Evolutionary conservation across 2,329 filamentous ascomycete genomes (phyloP).

Genomic region (Diaporthe citriasiana): DNA sequence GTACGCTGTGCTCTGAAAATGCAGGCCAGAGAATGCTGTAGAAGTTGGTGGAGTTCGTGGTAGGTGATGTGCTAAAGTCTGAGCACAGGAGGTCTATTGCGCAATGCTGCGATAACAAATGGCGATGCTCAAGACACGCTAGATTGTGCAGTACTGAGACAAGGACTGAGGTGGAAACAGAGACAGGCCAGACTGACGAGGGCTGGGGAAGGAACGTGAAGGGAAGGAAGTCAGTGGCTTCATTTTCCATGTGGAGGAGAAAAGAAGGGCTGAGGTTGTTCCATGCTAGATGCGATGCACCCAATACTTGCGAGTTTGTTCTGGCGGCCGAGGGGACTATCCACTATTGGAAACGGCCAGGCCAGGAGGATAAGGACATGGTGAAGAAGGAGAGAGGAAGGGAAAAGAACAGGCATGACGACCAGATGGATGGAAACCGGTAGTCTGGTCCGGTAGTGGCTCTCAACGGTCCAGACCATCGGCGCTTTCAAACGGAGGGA

Average conservation of each 20-base stretch:
- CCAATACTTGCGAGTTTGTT: background rate
- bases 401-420: slow-evolving; percentile 7
- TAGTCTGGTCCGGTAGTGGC: slow-evolving; percentile 14
- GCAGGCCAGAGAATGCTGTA: background rate
- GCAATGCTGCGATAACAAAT: background rate
- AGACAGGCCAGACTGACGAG: background rate
- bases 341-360: background rate
- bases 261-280: background rate
- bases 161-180: background rate
- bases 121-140: slow-evolving; percentile 10
- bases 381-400: background rate
- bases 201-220: background rate
- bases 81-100: background rate
- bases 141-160: slow-evolving; percentile 5
- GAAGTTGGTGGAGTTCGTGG: background rate
- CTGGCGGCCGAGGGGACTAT: background rate
- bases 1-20: background rate
- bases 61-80: background rate
- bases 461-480: slow-evolving; percentile 16
- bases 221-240: background rate
- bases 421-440: background rate
- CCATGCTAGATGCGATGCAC: background rate
- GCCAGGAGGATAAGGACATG: background rate
- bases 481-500: background rate
- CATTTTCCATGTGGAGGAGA: background rate